Evolutionary conservation across 306 rosid genomes (phyloP), one percentile per base, ranked within the genome.

Genomic region (Myrica gale): DNA sequence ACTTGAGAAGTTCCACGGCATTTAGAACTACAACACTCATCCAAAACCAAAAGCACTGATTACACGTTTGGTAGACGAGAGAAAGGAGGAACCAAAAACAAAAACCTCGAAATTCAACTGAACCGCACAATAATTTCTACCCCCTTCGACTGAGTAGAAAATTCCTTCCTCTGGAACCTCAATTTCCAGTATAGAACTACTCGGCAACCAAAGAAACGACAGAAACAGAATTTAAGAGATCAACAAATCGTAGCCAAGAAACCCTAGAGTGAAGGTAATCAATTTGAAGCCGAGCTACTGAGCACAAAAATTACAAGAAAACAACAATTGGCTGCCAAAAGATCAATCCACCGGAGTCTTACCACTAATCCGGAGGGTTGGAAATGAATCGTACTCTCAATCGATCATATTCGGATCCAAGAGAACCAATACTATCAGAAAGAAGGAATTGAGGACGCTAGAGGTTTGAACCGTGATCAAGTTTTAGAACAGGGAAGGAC

Each of bases 401-500:
- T 45, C 73, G 41, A 63, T 20, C 73, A 58, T 4, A 78, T 17
- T 51, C 43, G 46, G 55, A 65, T 10, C 26, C 26, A 77, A 12
- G 3, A 15, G 46, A 32, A 1, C 20, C 13, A 52, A 48, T 21
- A 44, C 3, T 46, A 72, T 13, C 23, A 60, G 32, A 11, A 60
- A 60, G 67, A 60, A 11, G 70, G 50, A 56, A 47, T 50, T 52
- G 41, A 20, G 52, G 61, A 43, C 37, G 51, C n/a, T 78, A 62
- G 83, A 84, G 82, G 73, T 69, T 80, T 47, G 37, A 78, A 26
- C 52, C 56, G 12, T 19, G 13, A 44, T 21, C 7, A 48, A 19
- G 57, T 52, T 52, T 52, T 13, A 7, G 0, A 15, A 32, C 41
- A 61, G 44, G 26, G 26, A 58, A 78, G 60, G 47, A 56, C 54